Base-by-base conservation (phyloP, 306 rosid species). In the Morella rubra region DNA sequence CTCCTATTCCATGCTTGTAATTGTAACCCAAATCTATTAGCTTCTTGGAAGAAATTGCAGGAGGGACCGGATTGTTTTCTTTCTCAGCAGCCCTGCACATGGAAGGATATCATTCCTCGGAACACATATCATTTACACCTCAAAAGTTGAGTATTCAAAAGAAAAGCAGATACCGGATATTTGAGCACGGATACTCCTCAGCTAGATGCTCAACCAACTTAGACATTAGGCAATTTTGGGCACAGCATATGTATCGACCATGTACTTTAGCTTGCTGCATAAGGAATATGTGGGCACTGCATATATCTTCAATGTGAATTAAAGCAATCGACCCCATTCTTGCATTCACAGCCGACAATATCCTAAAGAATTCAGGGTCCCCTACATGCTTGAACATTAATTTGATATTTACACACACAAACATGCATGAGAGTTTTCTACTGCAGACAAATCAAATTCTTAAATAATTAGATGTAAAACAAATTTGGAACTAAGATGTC, bases 291-390 rank as follows among this genome's bases (percentile, higher is more conserved):
- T 94, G 97, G 52, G 95, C 96, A 47, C 74, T 79, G 84, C 98
- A 90, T 76, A 90, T 83, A 81, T 92, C 98, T 72, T 90, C 94
- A 27, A 86, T 85, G 79, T 94, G 98, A 61, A 85, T 90, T 22
- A 90, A 54, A 58, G 89, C 84, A 62, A 94, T 72, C 40, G 98
- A 94, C 14, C 96, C 93, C 86, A 94, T 89, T 81, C 96, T 74
- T 74, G 90, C 87, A 78, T 92, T 90, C 76, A 94, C 97, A 49
- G 89, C 82, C 1, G 86, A 83, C 72, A 94, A 56, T 79, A 94
- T 90, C 51, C 75, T 72, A 71, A 69, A 84, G 24, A 77, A 54
- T 74, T 81, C 83, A 19, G 77, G 44, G 71, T 89, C 90, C 71
- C 95, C 98, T 91, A 45, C 65, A 69, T 40, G 69, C 47, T 77